A percentile compares a stretch with the other conserved stretches of the same genome.
Evolutionary conservation across 331 rosid species (phyloP).

Genomic region (Saraca asoca): DNA sequence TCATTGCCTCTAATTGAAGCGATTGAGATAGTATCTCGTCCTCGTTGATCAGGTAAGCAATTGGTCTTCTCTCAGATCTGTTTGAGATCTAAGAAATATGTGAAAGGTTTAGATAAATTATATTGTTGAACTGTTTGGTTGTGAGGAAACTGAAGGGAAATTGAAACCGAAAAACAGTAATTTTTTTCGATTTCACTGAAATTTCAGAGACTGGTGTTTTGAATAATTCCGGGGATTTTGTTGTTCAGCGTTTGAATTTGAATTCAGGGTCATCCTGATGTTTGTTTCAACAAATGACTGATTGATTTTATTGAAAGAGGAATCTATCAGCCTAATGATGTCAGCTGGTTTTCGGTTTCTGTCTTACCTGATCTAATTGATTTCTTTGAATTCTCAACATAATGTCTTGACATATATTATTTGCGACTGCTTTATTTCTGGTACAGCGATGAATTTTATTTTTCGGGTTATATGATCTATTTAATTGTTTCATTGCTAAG

Average conservation of each 20-base stretch:
- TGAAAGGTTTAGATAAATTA: background rate
- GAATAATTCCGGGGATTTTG: background rate
- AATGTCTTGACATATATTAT: too few species aligned
- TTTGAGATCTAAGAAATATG: background rate
- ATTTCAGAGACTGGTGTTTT: background rate
- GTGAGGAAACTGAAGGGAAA: background rate
- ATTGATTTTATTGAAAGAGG: background rate
- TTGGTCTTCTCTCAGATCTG: background rate
- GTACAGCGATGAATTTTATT: too few species aligned
- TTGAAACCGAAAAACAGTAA: too few species aligned
- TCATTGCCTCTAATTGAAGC: background rate
- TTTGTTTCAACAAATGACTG: background rate
- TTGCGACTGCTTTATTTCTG: too few species aligned
- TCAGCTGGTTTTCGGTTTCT: background rate
- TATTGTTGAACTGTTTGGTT: conserved; percentile 12
- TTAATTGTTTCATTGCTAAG: background rate
- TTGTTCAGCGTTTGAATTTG: background rate
- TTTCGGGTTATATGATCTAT: background rate
- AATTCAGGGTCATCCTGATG: background rate
- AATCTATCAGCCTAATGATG: background rate
- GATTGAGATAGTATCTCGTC: conserved; percentile 10
- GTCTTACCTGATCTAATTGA: background rate
- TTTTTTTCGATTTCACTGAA: too few species aligned
- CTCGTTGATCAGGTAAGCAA: conserved; percentile 12
- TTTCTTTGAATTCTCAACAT: too few species aligned